Conservation (phyloP, 1,284 basidiomycete genomes). For the Marasmius sp. region DNA sequence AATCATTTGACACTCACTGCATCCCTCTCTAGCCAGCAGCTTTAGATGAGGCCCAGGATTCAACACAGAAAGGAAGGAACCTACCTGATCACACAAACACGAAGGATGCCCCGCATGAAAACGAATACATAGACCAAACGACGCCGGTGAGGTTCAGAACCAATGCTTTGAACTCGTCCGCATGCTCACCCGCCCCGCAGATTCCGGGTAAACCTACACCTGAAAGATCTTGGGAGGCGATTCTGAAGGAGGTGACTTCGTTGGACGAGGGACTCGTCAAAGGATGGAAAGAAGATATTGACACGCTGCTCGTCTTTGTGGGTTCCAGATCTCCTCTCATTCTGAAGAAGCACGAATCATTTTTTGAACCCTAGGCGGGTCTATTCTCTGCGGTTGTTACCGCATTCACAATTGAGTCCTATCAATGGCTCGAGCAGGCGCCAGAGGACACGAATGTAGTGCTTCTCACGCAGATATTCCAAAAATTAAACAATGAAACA, state of each 20-base stretch:
- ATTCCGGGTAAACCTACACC: too few relatives aligned
- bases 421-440: slow-evolving; percentile 2
- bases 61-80: too few relatives aligned
- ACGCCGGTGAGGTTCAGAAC: too few relatives aligned
- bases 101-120: too few relatives aligned
- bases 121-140: too few relatives aligned
- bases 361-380: not conserved
- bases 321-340: not conserved
- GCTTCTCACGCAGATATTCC: slow-evolving; percentile 1
- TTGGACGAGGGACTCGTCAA: not conserved
- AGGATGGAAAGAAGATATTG: too few relatives aligned
- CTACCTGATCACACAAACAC: too few relatives aligned
- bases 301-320: slow-evolving; percentile 1
- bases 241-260: not conserved
- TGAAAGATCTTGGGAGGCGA: not conserved
- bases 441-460: not conserved
- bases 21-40: too few relatives aligned
- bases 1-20: too few relatives aligned
- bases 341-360: not conserved
- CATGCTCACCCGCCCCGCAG: too few relatives aligned
- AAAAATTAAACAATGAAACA: not conserved
- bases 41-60: too few relatives aligned
- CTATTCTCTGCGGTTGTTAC: slow-evolving; percentile 7
- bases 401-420: slow-evolving; percentile 7
- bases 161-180: too few relatives aligned